Evolutionary conservation across 305 asterid genomes (phyloP).

Genomic region (Fraxinus velutina): DNA sequence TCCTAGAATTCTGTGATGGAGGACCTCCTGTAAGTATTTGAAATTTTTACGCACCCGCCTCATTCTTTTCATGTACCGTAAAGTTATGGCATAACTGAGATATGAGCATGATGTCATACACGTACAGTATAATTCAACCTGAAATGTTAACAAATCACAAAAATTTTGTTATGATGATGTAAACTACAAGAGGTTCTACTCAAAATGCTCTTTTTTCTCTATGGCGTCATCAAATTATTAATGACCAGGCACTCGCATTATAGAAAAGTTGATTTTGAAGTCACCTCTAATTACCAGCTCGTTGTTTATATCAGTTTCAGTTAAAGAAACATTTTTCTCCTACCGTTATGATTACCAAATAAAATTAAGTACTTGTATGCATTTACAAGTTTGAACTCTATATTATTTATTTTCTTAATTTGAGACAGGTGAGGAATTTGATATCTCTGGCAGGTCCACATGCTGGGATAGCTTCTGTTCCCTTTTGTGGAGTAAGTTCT

Average conservation of each 20-base stretch:
- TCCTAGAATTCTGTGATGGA: conserved; percentile 70
- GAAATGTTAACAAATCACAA: background rate
- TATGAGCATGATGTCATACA: background rate
- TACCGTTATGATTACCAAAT: background rate
- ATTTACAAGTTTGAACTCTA: background rate
- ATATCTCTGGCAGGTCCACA: conserved; percentile 94
- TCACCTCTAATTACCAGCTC: background rate
- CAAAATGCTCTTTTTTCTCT: background rate
- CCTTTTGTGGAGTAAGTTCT: conserved; percentile 73
- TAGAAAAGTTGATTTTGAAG: background rate
- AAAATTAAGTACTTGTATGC: background rate
- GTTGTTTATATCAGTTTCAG: background rate
- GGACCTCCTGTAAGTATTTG: conserved; percentile 75
- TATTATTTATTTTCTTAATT: background rate
- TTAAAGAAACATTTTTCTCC: background rate
- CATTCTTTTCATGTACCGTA: background rate
- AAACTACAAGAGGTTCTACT: background rate
- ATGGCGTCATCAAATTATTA: background rate
- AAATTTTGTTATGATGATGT: background rate
- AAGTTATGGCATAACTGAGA: background rate
- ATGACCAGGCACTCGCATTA: background rate
- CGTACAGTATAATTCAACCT: background rate
- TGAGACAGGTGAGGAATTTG: conserved; percentile 68
- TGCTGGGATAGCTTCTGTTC: conserved; percentile 84
- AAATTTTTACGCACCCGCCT: background rate